Percentiles rank a stretch among this genome's conserved stretches.
Evolutionary conservation across 2,329 filamentous ascomycete species (phyloP).

Genomic region (Alternaria ethzedia): DNA sequence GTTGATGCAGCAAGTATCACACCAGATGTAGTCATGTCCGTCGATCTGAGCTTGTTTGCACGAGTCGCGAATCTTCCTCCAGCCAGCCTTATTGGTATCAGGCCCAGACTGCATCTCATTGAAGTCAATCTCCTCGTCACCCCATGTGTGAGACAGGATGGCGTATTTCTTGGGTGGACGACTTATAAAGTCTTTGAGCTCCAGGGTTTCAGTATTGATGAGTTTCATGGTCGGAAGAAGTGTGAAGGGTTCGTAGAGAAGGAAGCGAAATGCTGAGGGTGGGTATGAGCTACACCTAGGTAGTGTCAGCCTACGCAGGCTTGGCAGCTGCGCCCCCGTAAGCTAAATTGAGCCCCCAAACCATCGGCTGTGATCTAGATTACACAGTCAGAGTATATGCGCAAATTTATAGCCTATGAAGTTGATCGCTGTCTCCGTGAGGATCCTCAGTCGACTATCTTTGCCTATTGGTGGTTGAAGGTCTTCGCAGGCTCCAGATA

Average conservation of each 20-base stretch:
- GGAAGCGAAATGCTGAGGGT: background rate
- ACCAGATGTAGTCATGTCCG: background rate
- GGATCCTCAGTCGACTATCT: background rate
- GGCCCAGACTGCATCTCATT: background rate
- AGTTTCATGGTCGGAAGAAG: background rate
- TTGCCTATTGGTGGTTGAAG: background rate
- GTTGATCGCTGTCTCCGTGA: background rate
- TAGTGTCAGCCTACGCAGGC: background rate
- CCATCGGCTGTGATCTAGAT: background rate
- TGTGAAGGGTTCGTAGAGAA: background rate
- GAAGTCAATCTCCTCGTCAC: background rate
- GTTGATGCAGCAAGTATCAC: background rate
- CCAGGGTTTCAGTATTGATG: background rate
- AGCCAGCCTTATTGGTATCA: accelerated
- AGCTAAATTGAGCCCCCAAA: background rate
- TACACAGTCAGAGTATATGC: background rate
- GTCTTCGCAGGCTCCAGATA: background rate
- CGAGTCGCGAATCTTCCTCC: background rate
- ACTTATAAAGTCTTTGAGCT: background rate
- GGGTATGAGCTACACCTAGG: background rate
- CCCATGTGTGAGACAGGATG: background rate
- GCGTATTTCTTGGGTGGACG: background rate
- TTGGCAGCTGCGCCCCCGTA: background rate
- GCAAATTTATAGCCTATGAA: background rate
- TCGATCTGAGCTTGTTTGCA: background rate